Conservation (phyloP, 495 filamentous ascomycete genomes). For the Neurospora intermedia region DNA sequence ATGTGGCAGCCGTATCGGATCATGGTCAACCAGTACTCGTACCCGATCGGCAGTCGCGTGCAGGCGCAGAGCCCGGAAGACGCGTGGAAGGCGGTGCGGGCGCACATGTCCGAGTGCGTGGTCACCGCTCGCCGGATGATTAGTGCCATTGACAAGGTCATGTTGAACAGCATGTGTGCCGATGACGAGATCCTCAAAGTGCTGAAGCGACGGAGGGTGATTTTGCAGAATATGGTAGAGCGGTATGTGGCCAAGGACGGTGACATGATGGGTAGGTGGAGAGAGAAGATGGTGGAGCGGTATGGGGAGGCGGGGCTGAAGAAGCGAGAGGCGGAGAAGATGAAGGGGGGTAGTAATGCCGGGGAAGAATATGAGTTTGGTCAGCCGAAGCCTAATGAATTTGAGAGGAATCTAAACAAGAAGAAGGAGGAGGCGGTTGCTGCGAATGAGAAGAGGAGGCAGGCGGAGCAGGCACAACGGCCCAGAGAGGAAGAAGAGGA, state of each 20-base stretch:
- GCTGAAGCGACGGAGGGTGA: conserved; percentile 16
- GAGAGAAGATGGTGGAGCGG: conserved; percentile 3
- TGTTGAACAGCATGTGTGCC: conserved; percentile 12
- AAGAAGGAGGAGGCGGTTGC: not conserved
- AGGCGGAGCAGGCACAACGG: not conserved
- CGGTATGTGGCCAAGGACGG: conserved; percentile 11
- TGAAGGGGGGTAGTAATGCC: not conserved
- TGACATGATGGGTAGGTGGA: not conserved
- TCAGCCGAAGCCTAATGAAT: not conserved
- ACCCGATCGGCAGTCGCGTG: conserved; percentile 1
- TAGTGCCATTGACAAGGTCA: conserved; percentile 25
- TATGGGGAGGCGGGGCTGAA: not conserved
- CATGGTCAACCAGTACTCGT: conserved; percentile 14
- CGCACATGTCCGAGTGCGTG: conserved; percentile 22
- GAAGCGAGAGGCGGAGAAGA: not conserved
- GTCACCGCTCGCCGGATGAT: conserved; percentile 32
- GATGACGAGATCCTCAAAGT: conserved; percentile 4
- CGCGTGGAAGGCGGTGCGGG: not conserved
- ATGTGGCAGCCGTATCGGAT: conserved; percentile 28
- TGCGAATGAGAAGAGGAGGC: not conserved
- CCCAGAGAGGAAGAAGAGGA: not conserved
- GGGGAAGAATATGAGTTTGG: not conserved
- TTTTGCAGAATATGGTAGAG: conserved; percentile 22
- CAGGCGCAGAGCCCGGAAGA: conserved; percentile 11
- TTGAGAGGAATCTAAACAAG: not conserved